phyloP scores from a whole-genome alignment of 1,284 basidiomycete species.

The Salmacisia buchloeana region DNA sequence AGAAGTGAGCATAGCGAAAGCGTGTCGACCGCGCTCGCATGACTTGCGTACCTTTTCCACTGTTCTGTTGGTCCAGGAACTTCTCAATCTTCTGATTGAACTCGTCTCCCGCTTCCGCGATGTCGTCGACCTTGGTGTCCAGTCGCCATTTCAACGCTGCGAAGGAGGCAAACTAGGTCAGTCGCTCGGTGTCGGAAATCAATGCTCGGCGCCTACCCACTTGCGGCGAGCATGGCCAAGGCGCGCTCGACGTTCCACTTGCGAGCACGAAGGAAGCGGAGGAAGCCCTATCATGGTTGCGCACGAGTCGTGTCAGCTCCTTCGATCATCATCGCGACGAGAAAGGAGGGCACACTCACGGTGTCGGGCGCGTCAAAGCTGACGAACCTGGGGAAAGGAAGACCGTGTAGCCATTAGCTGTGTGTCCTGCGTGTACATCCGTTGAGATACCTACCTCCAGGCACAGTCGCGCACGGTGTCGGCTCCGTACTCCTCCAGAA shows the following conservation, averaged over 20 bases:
- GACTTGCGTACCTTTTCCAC: constrained; percentile 32
- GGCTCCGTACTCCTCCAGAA: constrained; percentile 50
- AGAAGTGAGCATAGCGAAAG: not conserved
- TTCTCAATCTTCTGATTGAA: constrained; percentile 48
- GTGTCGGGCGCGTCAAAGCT: constrained; percentile 42
- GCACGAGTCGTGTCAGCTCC: not conserved
- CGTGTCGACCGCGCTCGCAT: not conserved
- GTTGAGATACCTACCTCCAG: constrained; percentile 29
- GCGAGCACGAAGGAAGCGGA: constrained; percentile 51
- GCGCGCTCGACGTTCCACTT: constrained; percentile 51
- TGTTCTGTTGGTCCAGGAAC: constrained; percentile 48
- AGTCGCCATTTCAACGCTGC: constrained; percentile 45
- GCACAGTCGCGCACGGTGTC: constrained; percentile 46
- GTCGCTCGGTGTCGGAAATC: too few relatives aligned
- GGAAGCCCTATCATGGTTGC: constrained; percentile 13
- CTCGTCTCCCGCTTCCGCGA: constrained; percentile 50
- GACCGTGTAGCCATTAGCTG: not conserved
- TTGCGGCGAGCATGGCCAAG: constrained; percentile 50
- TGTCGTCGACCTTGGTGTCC: constrained; percentile 47
- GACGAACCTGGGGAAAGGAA: not conserved
- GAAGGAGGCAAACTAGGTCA: not conserved
- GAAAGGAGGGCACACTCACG: constrained; percentile 11
- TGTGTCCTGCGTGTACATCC: not conserved
- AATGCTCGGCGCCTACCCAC: not conserved
- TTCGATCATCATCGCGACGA: not conserved